Percentiles rank a stretch among this genome's conserved stretches.
phyloP scores from a whole-genome alignment of 805 yeast species.

The Metschnikowia gelsemii region DNA sequence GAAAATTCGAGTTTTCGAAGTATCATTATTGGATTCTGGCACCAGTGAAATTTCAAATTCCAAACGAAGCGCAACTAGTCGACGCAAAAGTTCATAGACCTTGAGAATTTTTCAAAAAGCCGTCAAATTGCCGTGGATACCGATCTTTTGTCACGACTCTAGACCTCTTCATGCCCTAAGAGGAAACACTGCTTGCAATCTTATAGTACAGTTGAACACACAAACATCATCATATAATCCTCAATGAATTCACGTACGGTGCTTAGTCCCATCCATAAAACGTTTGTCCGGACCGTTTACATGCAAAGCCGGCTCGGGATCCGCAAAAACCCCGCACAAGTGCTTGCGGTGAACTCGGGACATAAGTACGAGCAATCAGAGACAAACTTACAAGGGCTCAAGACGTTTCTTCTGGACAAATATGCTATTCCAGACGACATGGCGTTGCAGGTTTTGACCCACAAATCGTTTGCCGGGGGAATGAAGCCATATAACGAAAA shows the following conservation, averaged over 20 bases:
- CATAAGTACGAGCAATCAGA: slow-evolving; percentile 52
- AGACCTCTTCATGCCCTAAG: too few relatives aligned
- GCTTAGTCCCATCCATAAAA: slow-evolving; percentile 11
- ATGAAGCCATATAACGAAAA: slow-evolving; percentile 86
- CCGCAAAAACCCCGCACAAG: slow-evolving; percentile 65
- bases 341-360: slow-evolving; percentile 32
- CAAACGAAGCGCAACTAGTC: too few relatives aligned
- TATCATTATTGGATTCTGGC: too few relatives aligned
- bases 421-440: slow-evolving; percentile 58
- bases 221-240: not conserved
- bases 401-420: slow-evolving; percentile 46
- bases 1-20: too few relatives aligned
- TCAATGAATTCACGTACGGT: slow-evolving; percentile 8
- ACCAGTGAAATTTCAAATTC: too few relatives aligned
- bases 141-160: too few relatives aligned
- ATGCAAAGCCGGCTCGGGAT: slow-evolving; percentile 66
- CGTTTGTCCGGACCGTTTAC: slow-evolving; percentile 30
- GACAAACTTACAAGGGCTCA: slow-evolving; percentile 49
- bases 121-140: too few relatives aligned
- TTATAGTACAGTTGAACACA: not conserved
- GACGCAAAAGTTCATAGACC: too few relatives aligned
- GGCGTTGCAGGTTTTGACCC: slow-evolving; percentile 80
- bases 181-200: not conserved
- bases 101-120: too few relatives aligned
- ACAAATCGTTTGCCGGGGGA: slow-evolving; percentile 93